phyloP scores from a whole-genome alignment of 345 rosid genomes.

The Linum lewisii region DNA sequence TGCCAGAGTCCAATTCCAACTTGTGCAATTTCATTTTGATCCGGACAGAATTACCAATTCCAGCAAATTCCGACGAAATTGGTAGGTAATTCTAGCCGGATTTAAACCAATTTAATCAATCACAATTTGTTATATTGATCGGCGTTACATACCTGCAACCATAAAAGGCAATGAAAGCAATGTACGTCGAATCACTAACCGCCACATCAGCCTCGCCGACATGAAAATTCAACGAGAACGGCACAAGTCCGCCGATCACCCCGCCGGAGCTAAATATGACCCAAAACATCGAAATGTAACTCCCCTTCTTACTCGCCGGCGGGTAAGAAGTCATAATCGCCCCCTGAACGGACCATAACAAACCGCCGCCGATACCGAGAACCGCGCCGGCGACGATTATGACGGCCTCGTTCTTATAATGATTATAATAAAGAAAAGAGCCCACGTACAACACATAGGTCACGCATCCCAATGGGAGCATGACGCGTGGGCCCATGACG shows the following conservation, averaged over 20 bases:
- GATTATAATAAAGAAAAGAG: constrained; percentile 62
- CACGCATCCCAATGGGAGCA: constrained; percentile 61
- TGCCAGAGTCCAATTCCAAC: no score
- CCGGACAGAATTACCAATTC: no score
- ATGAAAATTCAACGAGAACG: constrained; percentile 40
- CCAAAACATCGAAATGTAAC: constrained; percentile 66
- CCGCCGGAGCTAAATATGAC: constrained; percentile 61
- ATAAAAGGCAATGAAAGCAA: constrained; percentile 78
- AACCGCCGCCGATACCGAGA: constrained; percentile 80
- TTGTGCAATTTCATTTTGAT: no score
- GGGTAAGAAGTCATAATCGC: constrained; percentile 95
- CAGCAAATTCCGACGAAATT: no score
- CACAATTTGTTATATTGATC: no score
- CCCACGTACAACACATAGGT: constrained; percentile 65
- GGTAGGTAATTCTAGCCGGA: no score
- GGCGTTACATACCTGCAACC: constrained; percentile 39
- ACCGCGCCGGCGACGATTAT: constrained; percentile 44
- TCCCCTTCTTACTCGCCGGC: constrained; percentile 65
- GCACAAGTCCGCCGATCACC: constrained; percentile 56
- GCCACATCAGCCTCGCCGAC: constrained; percentile 17
- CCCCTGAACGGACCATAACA: constrained; percentile 86
- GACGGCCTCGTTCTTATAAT: constrained; percentile 33
- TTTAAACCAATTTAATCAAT: no score
- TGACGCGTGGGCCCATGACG: constrained; percentile 48
- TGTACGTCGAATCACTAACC: constrained; percentile 45